Evolutionary conservation across 208 protist genomes (phyloP).

Genomic region (Acanthamoeba triangularis): DNA sequence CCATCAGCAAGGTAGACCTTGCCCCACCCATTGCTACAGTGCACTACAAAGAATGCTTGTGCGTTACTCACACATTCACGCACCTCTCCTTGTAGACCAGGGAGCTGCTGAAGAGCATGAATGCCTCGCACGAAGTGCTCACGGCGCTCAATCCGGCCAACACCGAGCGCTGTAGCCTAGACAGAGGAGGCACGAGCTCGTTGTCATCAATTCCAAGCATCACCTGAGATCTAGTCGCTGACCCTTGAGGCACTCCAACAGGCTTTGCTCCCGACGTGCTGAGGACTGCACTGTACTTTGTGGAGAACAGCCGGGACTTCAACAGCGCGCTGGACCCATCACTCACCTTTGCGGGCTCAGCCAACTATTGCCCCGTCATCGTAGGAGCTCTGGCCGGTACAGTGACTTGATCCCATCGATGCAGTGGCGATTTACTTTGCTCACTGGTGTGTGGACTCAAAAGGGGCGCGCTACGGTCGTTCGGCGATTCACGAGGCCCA

Average conservation of each 20-base stretch:
- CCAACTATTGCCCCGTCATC: slow-evolving; percentile 65
- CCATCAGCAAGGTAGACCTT: background rate
- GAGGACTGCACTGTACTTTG: background rate
- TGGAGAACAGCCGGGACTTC: slow-evolving; percentile 45
- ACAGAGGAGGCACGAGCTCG: background rate
- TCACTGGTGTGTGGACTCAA: background rate
- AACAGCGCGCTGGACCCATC: slow-evolving; percentile 14
- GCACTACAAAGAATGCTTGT: background rate
- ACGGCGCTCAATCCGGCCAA: background rate
- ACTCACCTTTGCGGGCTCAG: slow-evolving; percentile 10
- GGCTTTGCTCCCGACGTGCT: slow-evolving; percentile 62
- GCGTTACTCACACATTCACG: background rate
- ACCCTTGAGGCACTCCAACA: background rate
- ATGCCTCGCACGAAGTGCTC: background rate
- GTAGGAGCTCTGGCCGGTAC: slow-evolving; percentile 37
- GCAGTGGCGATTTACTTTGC: background rate
- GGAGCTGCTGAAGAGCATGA: background rate
- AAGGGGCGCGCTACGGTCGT: slow-evolving; percentile 13
- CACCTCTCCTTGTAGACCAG: background rate
- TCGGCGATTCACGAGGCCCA: background rate
- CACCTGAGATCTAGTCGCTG: background rate
- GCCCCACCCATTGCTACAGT: background rate
- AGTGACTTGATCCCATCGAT: background rate
- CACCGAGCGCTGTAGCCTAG: background rate
- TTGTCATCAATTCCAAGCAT: background rate